These are phyloP conservation scores for Trichoderma sp. DNA, from an alignment of 2,329 filamentous ascomycete species.

Conservation along the genomic window DNA sequence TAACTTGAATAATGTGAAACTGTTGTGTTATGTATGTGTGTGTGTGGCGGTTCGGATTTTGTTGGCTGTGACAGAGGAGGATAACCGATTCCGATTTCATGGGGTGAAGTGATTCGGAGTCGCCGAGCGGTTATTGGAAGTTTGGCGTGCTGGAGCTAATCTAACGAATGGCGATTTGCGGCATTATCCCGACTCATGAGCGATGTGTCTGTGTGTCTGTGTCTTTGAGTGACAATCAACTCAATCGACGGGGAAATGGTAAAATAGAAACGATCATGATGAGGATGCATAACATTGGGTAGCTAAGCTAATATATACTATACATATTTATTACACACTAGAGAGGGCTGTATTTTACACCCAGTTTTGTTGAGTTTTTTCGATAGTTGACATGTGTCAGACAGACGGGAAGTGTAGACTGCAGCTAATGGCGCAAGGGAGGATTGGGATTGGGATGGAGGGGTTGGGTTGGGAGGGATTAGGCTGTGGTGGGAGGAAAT, in stretches of 20 bases:
- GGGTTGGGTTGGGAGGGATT: conserved; percentile 3
- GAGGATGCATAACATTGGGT: not conserved
- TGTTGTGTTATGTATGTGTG: not conserved
- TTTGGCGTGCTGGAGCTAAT: not conserved
- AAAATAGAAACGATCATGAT: not conserved
- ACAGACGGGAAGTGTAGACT: not conserved
- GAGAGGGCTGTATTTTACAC: not conserved
- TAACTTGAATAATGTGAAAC: not conserved
- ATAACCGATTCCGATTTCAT: not conserved
- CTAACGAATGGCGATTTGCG: not conserved
- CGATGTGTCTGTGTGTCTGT: not conserved
- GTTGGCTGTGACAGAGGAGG: not conserved
- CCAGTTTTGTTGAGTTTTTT: not conserved
- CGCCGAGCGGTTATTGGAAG: not conserved
- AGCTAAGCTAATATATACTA: not conserved
- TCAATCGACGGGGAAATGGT: not conserved
- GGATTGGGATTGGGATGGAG: not conserved
- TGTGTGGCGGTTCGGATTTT: not conserved
- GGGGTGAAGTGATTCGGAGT: not conserved
- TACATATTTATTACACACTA: not conserved
- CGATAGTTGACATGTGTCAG: not conserved
- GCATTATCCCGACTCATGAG: not conserved
- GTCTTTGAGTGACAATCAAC: not conserved
- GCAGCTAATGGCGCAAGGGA: conserved; percentile 17
- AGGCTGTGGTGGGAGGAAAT: not conserved